Base-by-base conservation (phyloP, 2,329 filamentous ascomycete species). In the Penicillium verrucosum region DNA sequence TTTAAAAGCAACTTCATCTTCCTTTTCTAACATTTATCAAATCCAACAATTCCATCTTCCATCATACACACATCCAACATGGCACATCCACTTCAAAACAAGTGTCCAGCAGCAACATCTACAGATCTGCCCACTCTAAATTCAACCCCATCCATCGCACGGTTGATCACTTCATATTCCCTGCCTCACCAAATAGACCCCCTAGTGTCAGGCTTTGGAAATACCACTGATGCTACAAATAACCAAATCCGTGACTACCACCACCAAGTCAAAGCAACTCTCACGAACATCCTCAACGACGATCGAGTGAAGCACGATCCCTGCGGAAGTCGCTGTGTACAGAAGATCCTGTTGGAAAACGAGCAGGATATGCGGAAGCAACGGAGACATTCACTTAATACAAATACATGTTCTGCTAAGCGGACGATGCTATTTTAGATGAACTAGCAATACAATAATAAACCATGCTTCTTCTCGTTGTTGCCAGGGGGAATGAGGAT, bases 261-360 rank as follows among this genome's bases (percentile, higher is more conserved):
- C n/a, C 46, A 62, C 18, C 57, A 60, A 56, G 54, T 86, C 74
- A 86, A 86, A 74, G 78, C 82, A 32, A 80, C 82, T 2, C 68
- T 86, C 63, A 86, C 83, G 6, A 83, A 85, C 68, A 78, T 86
- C 14, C 78, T 86, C 64, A 86, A 85, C 72, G 85, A 82, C 70
- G 80, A 82, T 25, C 73, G 78, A 37, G 81, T 84, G 16, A 80
- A 82, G 41, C 71, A 69, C 44, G 81, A 85, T 58, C 71, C 73
- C 29, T 73, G 76, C 1, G 80, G 83, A 66, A 81, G 83, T 46
- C 82, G 78, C 58, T 85, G 82, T 80, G 81, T 85, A 34, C 83
- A 85, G 69, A 77, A 79, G 21, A 75, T 82, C 14, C 73, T 86
- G 27, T 80, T 86, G 80, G 82, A 85, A 63, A 84, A 83, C 21